Percentiles rank a stretch among this genome's conserved stretches.
Evolutionary conservation across 495 filamentous ascomycete species (phyloP).

Genomic region (Tetracladium setigerum): DNA sequence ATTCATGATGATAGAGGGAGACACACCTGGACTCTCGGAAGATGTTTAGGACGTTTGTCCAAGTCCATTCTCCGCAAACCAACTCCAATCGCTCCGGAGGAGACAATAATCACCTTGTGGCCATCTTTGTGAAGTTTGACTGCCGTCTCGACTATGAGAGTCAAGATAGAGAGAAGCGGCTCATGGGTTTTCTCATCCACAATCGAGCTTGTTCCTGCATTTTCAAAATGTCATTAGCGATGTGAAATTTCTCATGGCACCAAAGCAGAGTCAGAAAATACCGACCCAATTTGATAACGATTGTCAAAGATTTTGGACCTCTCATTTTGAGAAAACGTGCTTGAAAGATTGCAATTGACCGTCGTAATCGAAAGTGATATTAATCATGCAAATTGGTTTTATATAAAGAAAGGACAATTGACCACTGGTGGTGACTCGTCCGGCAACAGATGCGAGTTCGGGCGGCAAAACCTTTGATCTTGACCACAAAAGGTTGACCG

Average conservation of each 20-base stretch:
- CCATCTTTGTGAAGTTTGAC: conserved; percentile 81
- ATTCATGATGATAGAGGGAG: not conserved
- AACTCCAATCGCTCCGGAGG: conserved; percentile 92
- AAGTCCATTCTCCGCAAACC: conserved; percentile 85
- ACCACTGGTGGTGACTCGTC: too few relatives aligned
- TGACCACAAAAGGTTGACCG: too few relatives aligned
- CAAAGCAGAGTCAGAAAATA: not conserved
- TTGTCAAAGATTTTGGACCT: conserved; percentile 34
- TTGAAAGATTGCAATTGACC: conserved; percentile 5
- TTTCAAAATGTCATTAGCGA: conserved; percentile 18
- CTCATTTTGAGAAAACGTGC: conserved; percentile 26
- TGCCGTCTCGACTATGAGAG: conserved; percentile 86
- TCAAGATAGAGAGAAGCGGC: conserved; percentile 85
- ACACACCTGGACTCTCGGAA: conserved; percentile 72
- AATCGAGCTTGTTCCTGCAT: conserved; percentile 87
- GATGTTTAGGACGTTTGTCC: conserved; percentile 77
- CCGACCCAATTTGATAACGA: conserved; percentile 23
- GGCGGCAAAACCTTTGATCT: too few relatives aligned
- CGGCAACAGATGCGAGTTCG: too few relatives aligned
- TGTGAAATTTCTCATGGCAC: not conserved
- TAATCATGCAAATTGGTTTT: too few relatives aligned
- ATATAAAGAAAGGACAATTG: too few relatives aligned
- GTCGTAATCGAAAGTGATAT: not conserved
- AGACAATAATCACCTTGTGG: conserved; percentile 89
- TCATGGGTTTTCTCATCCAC: conserved; percentile 96